phyloP scores from a whole-genome alignment of 345 rosid species.

The Ailanthus altissimus region DNA sequence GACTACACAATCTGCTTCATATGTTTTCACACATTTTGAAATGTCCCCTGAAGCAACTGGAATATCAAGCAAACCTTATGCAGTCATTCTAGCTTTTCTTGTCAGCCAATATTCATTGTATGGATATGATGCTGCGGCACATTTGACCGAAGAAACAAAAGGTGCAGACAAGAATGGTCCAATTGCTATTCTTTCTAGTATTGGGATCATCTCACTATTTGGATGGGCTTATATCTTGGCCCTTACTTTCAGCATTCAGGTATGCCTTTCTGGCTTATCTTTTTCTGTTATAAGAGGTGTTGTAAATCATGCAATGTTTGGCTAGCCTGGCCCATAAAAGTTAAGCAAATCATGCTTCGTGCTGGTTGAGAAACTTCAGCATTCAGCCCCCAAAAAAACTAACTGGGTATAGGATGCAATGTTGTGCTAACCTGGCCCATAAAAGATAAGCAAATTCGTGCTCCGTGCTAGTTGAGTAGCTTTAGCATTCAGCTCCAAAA shows the following conservation, averaged over 20 bases:
- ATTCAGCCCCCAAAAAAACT: no score
- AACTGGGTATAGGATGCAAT: no score
- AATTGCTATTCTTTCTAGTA: slow-evolving; percentile 57
- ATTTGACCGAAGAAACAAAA: slow-evolving; percentile 71
- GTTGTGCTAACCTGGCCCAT: no score
- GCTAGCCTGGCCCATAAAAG: no score
- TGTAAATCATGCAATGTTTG: no score
- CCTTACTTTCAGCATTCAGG: slow-evolving; percentile 63
- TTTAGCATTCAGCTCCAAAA: no score
- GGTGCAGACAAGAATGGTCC: slow-evolving; percentile 68
- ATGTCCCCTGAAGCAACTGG: slow-evolving; percentile 47
- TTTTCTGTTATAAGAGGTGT: no score
- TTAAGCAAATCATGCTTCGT: no score
- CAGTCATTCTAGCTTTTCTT: slow-evolving; percentile 51
- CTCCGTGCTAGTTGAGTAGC: no score
- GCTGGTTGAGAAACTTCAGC: no score
- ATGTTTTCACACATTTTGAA: slow-evolving; percentile 54
- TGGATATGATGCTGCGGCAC: slow-evolving; percentile 68
- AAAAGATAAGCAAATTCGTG: no score
- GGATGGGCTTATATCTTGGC: slow-evolving; percentile 70
- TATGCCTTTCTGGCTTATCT: slow-evolving; percentile 15
- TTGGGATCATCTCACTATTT: slow-evolving; percentile 56
- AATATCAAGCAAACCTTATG: slow-evolving; percentile 56
- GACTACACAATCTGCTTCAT: slow-evolving; percentile 53
- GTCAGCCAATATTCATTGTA: slow-evolving; percentile 64